These are phyloP conservation scores for Aspergillus bombycis DNA, from an alignment of 2,329 filamentous ascomycete species.

Conservation along the genomic window DNA sequence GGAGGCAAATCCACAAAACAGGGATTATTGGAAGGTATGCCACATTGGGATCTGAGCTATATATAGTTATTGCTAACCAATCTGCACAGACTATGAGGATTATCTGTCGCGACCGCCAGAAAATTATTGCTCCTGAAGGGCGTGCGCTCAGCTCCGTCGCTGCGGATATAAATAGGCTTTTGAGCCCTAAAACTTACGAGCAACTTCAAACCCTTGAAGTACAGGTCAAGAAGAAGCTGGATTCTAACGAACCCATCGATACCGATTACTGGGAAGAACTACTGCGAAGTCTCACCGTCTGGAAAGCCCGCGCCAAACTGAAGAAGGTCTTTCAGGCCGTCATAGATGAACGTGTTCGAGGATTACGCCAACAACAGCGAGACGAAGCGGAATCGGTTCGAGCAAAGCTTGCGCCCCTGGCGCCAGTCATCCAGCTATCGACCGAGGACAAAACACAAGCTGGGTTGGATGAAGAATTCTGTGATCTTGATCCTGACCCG, in stretches of 20 bases:
- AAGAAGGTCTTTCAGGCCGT: slow-evolving; percentile 77
- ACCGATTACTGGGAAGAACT: slow-evolving; percentile 98
- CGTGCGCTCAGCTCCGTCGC: slow-evolving; percentile 81
- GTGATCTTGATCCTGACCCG: slow-evolving; percentile 65
- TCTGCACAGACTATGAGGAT: slow-evolving; percentile 70
- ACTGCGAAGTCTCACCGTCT: slow-evolving; percentile 78
- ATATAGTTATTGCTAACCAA: slow-evolving; percentile 10
- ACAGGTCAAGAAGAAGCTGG: slow-evolving; percentile 83
- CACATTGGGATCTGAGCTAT: neutral
- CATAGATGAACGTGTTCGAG: slow-evolving; percentile 67
- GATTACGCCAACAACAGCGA: slow-evolving; percentile 68
- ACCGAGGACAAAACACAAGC: slow-evolving; percentile 7
- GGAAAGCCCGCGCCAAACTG: slow-evolving; percentile 88
- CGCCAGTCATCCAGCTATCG: slow-evolving; percentile 38
- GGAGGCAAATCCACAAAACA: slow-evolving; percentile 76
- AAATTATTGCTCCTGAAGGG: slow-evolving; percentile 67
- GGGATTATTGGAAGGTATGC: slow-evolving; percentile 80
- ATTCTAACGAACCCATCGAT: slow-evolving; percentile 89
- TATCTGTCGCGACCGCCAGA: slow-evolving; percentile 77
- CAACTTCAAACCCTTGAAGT: slow-evolving; percentile 84
- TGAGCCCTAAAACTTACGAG: slow-evolving; percentile 81
- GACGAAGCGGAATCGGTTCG: slow-evolving; percentile 64
- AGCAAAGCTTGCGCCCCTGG: slow-evolving; percentile 56
- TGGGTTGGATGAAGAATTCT: slow-evolving; percentile 37
- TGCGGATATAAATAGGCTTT: slow-evolving; percentile 82